Evolutionary conservation across 192 early-diverging fungal species (phyloP).

Genomic region (Entrophospora sp.): DNA sequence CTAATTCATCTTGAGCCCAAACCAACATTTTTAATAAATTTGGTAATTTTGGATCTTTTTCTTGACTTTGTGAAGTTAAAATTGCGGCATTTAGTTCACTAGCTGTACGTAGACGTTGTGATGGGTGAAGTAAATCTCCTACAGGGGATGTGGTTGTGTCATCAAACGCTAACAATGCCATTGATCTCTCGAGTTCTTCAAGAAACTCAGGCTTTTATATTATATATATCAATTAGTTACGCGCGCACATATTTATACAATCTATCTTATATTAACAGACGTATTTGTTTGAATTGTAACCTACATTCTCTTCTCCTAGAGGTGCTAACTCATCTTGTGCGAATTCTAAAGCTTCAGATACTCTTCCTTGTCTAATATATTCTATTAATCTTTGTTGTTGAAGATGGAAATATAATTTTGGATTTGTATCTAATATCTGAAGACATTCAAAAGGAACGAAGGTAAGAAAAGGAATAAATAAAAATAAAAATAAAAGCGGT

Average conservation of each 20-base stretch:
- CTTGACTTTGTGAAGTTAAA: slow-evolving; percentile 81
- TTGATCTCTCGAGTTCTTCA: slow-evolving; percentile 88
- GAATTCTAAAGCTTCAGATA: slow-evolving; percentile 84
- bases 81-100: slow-evolving; percentile 92
- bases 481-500: not conserved
- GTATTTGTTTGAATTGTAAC: not conserved
- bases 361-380: slow-evolving; percentile 72
- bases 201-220: slow-evolving; percentile 96
- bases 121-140: slow-evolving; percentile 75
- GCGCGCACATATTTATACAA: too few relatives aligned
- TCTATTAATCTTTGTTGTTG: slow-evolving; percentile 98
- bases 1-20: slow-evolving; percentile 89
- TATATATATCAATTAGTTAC: too few relatives aligned
- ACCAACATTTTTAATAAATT: slow-evolving; percentile 82
- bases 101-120: slow-evolving; percentile 87
- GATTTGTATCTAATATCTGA: slow-evolving; percentile 90
- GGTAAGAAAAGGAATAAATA: slow-evolving; percentile 2
- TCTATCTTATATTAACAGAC: too few relatives aligned
- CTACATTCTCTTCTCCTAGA: slow-evolving; percentile 90
- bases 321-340: slow-evolving; percentile 96
- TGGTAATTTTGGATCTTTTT: slow-evolving; percentile 90
- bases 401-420: slow-evolving; percentile 87
- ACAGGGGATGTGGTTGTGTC: slow-evolving; percentile 62
- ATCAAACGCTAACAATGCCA: slow-evolving; percentile 96
- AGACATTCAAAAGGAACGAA: slow-evolving; percentile 7